Conservation (phyloP, 2,329 filamentous ascomycete genomes). For the Colletotrichum neosansevieriae region DNA sequence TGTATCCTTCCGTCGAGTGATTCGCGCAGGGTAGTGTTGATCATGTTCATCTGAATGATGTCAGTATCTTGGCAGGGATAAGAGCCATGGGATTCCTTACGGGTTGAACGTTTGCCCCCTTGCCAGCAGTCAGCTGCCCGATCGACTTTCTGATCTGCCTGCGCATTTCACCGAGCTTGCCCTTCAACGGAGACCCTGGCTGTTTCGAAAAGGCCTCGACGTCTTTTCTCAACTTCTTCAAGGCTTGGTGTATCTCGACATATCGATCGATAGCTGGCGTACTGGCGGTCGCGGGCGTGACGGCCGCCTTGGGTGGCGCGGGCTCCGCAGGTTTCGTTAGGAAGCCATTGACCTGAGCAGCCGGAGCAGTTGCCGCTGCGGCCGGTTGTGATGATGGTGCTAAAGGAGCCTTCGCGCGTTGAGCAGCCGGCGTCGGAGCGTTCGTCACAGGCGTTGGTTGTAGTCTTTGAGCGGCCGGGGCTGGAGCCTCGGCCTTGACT, state of each 20-base stretch:
- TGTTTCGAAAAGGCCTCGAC: slow-evolving; percentile 67
- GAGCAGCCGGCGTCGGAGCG: slow-evolving; percentile 36
- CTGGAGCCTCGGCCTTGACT: slow-evolving; percentile 25
- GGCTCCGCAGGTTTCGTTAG: slow-evolving; percentile 29
- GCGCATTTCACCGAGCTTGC: slow-evolving; percentile 77
- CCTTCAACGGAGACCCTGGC: slow-evolving; percentile 65
- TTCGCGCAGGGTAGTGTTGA: slow-evolving; percentile 64
- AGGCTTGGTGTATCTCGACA: slow-evolving; percentile 71
- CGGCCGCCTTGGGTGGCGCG: slow-evolving; percentile 24
- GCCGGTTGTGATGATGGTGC: slow-evolving; percentile 37
- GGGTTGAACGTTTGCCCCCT: slow-evolving; percentile 66
- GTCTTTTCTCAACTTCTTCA: slow-evolving; percentile 76
- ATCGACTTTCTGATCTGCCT: slow-evolving; percentile 78
- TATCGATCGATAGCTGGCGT: slow-evolving; percentile 56
- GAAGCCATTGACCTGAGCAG: slow-evolving; percentile 23
- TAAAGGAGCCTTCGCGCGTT: slow-evolving; percentile 38
- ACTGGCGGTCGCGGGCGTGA: slow-evolving; percentile 12
- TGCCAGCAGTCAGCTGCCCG: slow-evolving; percentile 78
- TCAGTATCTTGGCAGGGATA: slow-evolving; percentile 27
- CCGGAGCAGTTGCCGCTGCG: neutral
- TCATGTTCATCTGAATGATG: slow-evolving; percentile 55
- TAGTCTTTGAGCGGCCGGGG: slow-evolving; percentile 28
- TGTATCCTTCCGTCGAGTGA: slow-evolving; percentile 65
- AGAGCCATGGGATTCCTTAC: slow-evolving; percentile 47
- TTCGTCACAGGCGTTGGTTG: slow-evolving; percentile 23